phyloP scores from a whole-genome alignment of 257 asterid species.

The Schizonepeta tenuifolia region DNA sequence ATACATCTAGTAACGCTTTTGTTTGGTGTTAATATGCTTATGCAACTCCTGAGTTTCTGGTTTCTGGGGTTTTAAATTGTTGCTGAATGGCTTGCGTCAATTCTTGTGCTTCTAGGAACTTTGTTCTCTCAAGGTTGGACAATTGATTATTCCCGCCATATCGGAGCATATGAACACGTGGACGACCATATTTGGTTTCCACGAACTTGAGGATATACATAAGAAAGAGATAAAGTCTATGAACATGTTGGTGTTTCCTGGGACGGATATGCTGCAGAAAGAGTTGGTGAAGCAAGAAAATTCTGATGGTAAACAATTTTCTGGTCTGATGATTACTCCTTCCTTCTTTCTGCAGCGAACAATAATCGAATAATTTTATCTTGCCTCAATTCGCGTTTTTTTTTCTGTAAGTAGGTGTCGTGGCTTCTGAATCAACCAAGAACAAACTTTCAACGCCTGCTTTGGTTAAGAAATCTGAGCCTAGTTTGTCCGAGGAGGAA shows the following conservation, averaged over 20 bases:
- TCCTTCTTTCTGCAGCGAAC: not conserved
- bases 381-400: slow-evolving; percentile 23
- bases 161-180: slow-evolving; percentile 93
- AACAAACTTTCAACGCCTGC: slow-evolving; percentile 39
- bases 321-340: not conserved
- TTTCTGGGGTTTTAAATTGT: not conserved
- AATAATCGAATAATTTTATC: not conserved
- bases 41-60: slow-evolving; percentile 5
- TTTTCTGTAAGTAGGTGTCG: slow-evolving; percentile 35
- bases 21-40: not conserved
- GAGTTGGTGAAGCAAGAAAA: slow-evolving; percentile 52
- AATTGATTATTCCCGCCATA: slow-evolving; percentile 88
- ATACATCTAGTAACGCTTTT: slow-evolving; percentile 11
- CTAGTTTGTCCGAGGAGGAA: slow-evolving; percentile 41
- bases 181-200: slow-evolving; percentile 77
- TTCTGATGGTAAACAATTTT: slow-evolving; percentile 58
- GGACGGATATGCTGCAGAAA: slow-evolving; percentile 94
- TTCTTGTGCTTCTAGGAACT: slow-evolving; percentile 62
- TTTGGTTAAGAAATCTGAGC: slow-evolving; percentile 39
- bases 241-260: slow-evolving; percentile 96
- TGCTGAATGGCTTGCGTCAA: slow-evolving; percentile 4
- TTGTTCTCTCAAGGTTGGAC: slow-evolving; percentile 64
- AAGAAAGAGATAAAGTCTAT: slow-evolving; percentile 67
- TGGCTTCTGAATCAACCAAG: slow-evolving; percentile 39
- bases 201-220: slow-evolving; percentile 54